These are phyloP conservation scores for Salvia miltiorrhiza DNA, from an alignment of 257 asterid species.

Conservation along the genomic window DNA sequence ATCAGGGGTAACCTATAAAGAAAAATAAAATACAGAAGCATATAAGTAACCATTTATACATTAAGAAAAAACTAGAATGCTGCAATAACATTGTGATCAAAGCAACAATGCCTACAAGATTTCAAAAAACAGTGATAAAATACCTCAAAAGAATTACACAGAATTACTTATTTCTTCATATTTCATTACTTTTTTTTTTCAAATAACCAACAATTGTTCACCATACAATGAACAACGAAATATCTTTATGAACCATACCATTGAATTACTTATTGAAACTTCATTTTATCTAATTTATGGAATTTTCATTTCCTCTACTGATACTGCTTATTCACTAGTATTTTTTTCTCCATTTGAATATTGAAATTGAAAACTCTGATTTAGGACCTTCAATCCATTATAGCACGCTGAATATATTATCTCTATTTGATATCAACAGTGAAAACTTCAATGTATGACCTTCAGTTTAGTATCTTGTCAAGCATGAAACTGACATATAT, in stretches of 20 bases:
- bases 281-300: background rate
- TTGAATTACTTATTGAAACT: background rate
- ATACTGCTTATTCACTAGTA: background rate
- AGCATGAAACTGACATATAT: background rate
- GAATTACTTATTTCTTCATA: background rate
- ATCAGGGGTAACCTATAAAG: conserved; percentile 65
- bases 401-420: background rate
- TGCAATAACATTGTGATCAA: background rate
- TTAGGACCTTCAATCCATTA: background rate
- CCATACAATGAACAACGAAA: background rate
- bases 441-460: background rate
- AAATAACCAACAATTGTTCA: background rate
- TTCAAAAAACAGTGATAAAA: background rate
- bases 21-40: conserved; percentile 1
- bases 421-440: background rate
- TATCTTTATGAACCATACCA: background rate
- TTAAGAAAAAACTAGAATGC: background rate
- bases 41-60: background rate
- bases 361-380: background rate
- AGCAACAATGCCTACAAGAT: background rate
- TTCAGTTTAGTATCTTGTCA: background rate
- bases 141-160: conserved; percentile 1
- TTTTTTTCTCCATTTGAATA: background rate
- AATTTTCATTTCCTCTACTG: background rate
- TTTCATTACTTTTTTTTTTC: background rate